A percentile compares a stretch with the other conserved stretches of the same genome.
Conservation (phyloP, 805 yeast genomes). For the Lipomyces chichibuensis region DNA sequence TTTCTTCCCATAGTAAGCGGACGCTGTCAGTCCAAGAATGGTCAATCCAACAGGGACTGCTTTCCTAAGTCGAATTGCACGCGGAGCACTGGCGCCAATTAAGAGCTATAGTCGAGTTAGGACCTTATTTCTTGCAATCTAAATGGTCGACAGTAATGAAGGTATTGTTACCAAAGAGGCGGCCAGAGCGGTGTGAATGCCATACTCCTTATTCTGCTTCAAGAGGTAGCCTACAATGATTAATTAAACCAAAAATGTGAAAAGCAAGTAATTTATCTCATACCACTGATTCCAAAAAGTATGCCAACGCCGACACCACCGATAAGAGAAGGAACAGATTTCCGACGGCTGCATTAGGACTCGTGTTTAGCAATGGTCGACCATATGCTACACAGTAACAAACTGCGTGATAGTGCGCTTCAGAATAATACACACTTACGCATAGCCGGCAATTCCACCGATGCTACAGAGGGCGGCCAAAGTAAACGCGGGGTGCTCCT, state of each 20-base stretch:
- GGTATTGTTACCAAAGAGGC: conserved; percentile 55
- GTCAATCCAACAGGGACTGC: conserved; percentile 75
- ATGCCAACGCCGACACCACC: conserved; percentile 62
- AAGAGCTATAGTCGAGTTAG: conserved; percentile 42
- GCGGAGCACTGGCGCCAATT: conserved; percentile 69
- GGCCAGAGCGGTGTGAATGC: conserved; percentile 77
- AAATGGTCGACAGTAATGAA: not conserved
- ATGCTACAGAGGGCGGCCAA: conserved; percentile 67
- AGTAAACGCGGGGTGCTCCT: conserved; percentile 80
- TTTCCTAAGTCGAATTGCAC: conserved; percentile 66
- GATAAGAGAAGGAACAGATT: conserved; percentile 75
- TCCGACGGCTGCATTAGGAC: conserved; percentile 53
- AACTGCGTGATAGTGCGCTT: not conserved
- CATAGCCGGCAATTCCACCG: conserved; percentile 73
- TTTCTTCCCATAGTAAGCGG: conserved; percentile 72
- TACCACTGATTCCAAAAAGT: conserved; percentile 45
- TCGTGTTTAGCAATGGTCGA: not conserved
- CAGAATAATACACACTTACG: conserved; percentile 43
- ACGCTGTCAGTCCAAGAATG: conserved; percentile 62
- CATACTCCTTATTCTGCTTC: conserved; percentile 72
- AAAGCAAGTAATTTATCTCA: conserved; percentile 53
- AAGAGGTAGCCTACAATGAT: conserved; percentile 62
- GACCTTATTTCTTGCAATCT: not conserved
- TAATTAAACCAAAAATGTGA: not conserved
- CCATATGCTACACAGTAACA: not conserved